Conservation (phyloP, 75 land plant genomes). For the Picea sitchensis region DNA sequence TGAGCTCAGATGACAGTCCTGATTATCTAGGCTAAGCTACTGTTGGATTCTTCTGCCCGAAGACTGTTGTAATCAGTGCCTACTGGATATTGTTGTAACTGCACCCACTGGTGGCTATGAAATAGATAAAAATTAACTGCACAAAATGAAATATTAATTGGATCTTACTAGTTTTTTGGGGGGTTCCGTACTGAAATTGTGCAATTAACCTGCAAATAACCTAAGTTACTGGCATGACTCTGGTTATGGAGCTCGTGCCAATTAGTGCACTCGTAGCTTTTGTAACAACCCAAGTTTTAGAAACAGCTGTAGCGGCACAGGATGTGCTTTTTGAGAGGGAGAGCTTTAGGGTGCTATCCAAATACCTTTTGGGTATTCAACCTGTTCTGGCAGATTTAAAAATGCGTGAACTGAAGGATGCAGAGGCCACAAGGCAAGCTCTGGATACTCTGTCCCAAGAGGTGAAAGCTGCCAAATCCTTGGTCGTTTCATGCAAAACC, state of each 20-base stretch:
- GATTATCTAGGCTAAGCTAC: too few species aligned
- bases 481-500: constrained; percentile 37
- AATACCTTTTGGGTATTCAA: constrained; percentile 35
- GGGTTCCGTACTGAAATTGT: too few species aligned
- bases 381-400: constrained; percentile 39
- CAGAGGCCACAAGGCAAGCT: constrained; percentile 44
- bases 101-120: too few species aligned
- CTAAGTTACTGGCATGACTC: not conserved
- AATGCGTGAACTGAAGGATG: constrained; percentile 30
- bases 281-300: constrained; percentile 44
- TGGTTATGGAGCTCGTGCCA: constrained; percentile 46
- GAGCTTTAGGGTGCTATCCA: constrained; percentile 41
- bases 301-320: constrained; percentile 57
- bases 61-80: too few species aligned
- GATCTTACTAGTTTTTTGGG: too few species aligned
- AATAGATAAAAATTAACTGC: too few species aligned
- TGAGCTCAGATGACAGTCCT: too few species aligned
- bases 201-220: too few species aligned
- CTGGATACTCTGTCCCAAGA: constrained; percentile 35
- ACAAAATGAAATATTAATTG: too few species aligned
- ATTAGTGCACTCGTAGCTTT: constrained; percentile 49
- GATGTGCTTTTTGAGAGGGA: constrained; percentile 63
- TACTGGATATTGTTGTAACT: too few species aligned
- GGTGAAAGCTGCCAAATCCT: constrained; percentile 34
- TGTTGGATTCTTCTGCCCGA: too few species aligned